A percentile compares a stretch with the other conserved stretches of the same genome.
Conservation (phyloP, 495 filamentous ascomycete species). For the Letharia columbiana region DNA sequence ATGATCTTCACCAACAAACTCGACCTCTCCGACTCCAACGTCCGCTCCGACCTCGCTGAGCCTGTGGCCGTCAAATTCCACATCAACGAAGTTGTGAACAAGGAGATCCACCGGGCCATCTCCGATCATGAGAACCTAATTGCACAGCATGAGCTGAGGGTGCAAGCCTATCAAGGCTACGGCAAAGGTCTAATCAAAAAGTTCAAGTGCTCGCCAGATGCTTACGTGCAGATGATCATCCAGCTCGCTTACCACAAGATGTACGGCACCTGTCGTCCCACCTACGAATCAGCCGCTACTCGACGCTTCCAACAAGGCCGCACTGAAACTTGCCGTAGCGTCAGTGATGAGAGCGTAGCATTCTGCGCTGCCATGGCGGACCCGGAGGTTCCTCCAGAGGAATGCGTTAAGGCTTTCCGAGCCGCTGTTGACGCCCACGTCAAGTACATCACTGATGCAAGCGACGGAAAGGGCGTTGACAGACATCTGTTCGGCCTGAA, state of each 20-base stretch:
- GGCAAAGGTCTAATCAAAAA: slow-evolving; percentile 99
- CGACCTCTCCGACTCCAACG: slow-evolving; percentile 61
- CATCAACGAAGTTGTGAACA: slow-evolving; percentile 59
- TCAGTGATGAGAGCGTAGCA: slow-evolving; percentile 84
- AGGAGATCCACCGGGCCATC: slow-evolving; percentile 66
- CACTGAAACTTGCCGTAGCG: slow-evolving; percentile 89
- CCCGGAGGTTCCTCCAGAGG: slow-evolving; percentile 48
- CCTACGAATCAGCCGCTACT: slow-evolving; percentile 94
- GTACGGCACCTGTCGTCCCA: slow-evolving; percentile 96
- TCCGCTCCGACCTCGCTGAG: slow-evolving; percentile 79
- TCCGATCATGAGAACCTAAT: slow-evolving; percentile 73
- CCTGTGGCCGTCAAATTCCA: slow-evolving; percentile 69
- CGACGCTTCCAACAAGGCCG: slow-evolving; percentile 92
- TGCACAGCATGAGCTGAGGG: slow-evolving; percentile 77
- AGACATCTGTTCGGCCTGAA: slow-evolving; percentile 95
- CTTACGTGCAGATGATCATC: slow-evolving; percentile 97
- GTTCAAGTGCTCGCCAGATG: slow-evolving; percentile 96
- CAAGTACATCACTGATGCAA: slow-evolving; percentile 81
- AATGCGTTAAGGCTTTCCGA: slow-evolving; percentile 64
- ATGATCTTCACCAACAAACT: slow-evolving; percentile 87
- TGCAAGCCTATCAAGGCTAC: slow-evolving; percentile 94
- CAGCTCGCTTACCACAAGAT: slow-evolving; percentile 98
- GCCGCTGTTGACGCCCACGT: slow-evolving; percentile 74
- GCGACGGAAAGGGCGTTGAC: slow-evolving; percentile 89
- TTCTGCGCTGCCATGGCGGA: slow-evolving; percentile 84